Conservation (phyloP, 2,329 filamentous ascomycete species). For the Erysiphe pulchra region DNA sequence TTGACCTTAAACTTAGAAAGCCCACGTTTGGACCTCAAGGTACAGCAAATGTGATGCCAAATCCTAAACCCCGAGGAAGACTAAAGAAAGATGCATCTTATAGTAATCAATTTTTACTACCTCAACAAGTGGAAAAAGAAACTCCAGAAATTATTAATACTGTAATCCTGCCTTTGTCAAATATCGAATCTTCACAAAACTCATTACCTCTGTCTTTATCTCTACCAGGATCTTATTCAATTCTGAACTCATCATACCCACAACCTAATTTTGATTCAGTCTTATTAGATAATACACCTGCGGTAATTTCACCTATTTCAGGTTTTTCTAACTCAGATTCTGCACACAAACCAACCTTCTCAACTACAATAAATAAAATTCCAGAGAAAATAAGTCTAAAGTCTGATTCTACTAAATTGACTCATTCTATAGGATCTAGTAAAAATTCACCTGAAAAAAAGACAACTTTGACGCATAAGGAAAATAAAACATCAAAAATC, state of each 20-base stretch:
- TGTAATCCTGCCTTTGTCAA: background rate
- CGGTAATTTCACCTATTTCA: background rate
- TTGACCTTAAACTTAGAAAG: slow-evolving; percentile 1
- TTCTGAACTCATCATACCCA: background rate
- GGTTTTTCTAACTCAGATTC: background rate
- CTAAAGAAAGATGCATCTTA: background rate
- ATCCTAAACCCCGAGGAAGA: background rate
- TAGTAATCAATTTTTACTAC: too few relatives aligned
- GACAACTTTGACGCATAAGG: too few relatives aligned
- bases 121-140: too few relatives aligned
- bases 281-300: background rate
- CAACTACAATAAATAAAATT: background rate
- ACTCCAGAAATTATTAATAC: too few relatives aligned
- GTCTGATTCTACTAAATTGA: background rate
- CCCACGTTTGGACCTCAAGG: background rate
- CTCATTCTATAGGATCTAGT: background rate
- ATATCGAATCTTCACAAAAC: background rate
- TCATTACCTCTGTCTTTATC: background rate
- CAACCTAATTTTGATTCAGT: background rate
- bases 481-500: too few relatives aligned
- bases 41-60: background rate
- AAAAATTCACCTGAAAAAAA: background rate
- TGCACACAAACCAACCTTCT: background rate
- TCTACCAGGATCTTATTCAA: background rate
- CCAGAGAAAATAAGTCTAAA: background rate